Percentiles rank a stretch among this genome's conserved stretches.
Evolutionary conservation across 208 protist species (phyloP).

Genomic region (Acanthamoeba triangularis): DNA sequence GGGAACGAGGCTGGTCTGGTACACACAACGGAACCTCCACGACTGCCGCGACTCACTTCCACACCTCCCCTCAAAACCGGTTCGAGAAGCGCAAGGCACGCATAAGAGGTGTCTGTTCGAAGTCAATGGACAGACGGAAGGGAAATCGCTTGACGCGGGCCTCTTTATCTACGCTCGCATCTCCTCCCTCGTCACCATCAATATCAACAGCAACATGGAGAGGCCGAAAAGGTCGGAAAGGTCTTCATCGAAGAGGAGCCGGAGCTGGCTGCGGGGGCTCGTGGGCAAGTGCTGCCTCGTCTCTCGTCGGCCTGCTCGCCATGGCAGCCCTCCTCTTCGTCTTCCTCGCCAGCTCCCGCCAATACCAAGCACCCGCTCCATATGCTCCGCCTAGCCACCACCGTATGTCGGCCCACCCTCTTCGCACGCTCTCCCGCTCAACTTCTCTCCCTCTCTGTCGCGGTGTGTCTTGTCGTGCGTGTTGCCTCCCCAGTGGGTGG

Average conservation of each 20-base stretch:
- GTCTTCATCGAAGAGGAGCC: neutral
- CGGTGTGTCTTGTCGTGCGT: neutral
- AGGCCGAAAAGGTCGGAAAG: neutral
- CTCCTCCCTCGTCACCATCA: no score
- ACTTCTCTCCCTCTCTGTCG: neutral
- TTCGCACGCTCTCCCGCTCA: neutral
- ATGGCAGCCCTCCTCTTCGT: neutral
- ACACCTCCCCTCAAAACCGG: no score
- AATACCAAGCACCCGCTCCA: neutral
- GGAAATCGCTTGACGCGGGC: neutral
- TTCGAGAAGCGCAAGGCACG: no score
- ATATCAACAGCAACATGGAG: neutral
- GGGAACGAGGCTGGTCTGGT: no score
- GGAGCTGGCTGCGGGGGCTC: neutral
- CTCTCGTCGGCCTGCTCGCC: neutral
- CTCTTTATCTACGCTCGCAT: neutral
- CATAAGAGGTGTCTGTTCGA: no score
- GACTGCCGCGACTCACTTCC: no score
- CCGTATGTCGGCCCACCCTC: neutral
- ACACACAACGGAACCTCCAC: no score
- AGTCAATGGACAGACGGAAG: neutral
- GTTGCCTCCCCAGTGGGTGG: neutral
- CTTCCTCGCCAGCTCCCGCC: neutral
- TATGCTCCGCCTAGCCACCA: neutral
- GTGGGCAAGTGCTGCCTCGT: conserved; percentile 12